Evolutionary conservation across 768 basidiomycete genomes (phyloP).

Genomic region (Floccularia luteovirens): DNA sequence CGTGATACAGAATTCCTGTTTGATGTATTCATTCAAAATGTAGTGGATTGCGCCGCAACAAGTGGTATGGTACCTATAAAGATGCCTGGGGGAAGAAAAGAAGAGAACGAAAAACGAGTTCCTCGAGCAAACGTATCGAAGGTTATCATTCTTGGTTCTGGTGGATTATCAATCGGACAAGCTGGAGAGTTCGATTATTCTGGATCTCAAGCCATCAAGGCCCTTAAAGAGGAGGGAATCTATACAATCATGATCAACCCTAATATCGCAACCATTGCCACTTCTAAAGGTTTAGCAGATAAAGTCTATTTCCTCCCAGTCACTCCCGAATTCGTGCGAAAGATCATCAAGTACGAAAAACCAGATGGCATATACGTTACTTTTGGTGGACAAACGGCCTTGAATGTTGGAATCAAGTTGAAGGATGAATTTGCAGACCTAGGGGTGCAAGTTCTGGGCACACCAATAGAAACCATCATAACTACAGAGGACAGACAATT

Average conservation of each 20-base stretch:
- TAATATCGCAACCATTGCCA: constrained; percentile 98
- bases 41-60: constrained; percentile 64
- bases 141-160: constrained; percentile 95
- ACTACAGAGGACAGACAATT: constrained; percentile 94
- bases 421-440: constrained; percentile 92
- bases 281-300: constrained; percentile 95
- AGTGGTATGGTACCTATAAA: constrained; percentile 47
- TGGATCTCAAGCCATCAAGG: constrained; percentile 98
- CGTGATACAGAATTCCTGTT: constrained; percentile 98
- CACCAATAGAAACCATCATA: constrained; percentile 96
- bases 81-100: constrained; percentile 76
- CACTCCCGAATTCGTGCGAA: constrained; percentile 94
- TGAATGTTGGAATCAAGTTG: constrained; percentile 95
- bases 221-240: constrained; percentile 97
- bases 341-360: constrained; percentile 97
- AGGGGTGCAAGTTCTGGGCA: constrained; percentile 91
- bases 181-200: constrained; percentile 99
- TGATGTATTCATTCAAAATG: constrained; percentile 90
- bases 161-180: constrained; percentile 96
- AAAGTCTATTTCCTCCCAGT: constrained; percentile 99
- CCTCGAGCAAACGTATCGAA: constrained; percentile 80
- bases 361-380: constrained; percentile 99
- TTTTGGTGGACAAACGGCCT: constrained; percentile 96
- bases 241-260: constrained; percentile 99
- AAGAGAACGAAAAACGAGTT: constrained; percentile 68